These are phyloP conservation scores for Mycena rebaudengoi DNA, from an alignment of 768 basidiomycete species.

Conservation along the genomic window DNA sequence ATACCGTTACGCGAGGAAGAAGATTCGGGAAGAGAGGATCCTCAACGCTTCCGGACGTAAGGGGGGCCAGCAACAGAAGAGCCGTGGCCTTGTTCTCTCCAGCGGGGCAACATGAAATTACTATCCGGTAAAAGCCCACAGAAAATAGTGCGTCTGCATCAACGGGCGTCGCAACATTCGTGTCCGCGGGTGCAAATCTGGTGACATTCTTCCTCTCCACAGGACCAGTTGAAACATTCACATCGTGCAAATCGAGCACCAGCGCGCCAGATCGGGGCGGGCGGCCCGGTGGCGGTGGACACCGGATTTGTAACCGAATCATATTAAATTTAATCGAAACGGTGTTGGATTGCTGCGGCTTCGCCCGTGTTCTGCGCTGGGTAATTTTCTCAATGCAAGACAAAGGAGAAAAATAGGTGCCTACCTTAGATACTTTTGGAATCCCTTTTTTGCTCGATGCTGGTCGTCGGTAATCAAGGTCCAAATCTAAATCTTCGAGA, in stretches of 20 bases:
- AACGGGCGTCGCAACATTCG: not conserved
- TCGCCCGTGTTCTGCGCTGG: not conserved
- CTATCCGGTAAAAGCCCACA: constrained; percentile 52
- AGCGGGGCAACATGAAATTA: constrained; percentile 57
- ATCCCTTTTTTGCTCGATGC: constrained; percentile 3
- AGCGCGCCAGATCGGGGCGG: constrained; percentile 72
- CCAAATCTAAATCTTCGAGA: constrained; percentile 67
- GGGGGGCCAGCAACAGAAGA: constrained; percentile 61
- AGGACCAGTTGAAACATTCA: constrained; percentile 49
- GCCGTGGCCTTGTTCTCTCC: constrained; percentile 49
- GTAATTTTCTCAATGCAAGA: too few species aligned
- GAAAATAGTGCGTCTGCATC: constrained; percentile 43
- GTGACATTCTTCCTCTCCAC: constrained; percentile 31
- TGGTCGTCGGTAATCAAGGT: constrained; percentile 50
- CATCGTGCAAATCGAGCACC: constrained; percentile 67
- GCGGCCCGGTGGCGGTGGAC: constrained; percentile 60
- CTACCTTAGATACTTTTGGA: constrained; percentile 21
- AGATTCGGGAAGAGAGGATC: constrained; percentile 29
- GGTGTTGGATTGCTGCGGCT: not conserved
- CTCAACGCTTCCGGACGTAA: constrained; percentile 35
- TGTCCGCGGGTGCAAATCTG: constrained; percentile 38
- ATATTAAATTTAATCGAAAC: constrained; percentile 56
- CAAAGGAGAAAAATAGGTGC: not conserved
- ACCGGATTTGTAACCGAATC: constrained; percentile 74
- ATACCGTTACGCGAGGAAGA: constrained; percentile 46